phyloP scores from a whole-genome alignment of 192 early-diverging fungal species.

The Backusella mclennaniae region DNA sequence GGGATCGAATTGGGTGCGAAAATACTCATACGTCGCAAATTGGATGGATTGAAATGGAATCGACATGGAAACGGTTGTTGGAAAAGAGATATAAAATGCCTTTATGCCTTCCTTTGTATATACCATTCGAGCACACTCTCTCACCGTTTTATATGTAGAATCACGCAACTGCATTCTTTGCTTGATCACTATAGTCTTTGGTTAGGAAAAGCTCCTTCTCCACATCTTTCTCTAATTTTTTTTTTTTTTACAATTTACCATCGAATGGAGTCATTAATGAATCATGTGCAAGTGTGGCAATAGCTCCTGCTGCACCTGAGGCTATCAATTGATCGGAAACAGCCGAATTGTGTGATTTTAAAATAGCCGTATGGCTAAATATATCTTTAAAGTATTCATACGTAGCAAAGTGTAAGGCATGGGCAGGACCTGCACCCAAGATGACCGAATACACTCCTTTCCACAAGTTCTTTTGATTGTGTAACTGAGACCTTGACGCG shows the following conservation, averaged over 20 bases:
- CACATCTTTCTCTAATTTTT: background rate
- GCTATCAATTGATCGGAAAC: constrained; percentile 58
- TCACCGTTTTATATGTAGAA: constrained; percentile 65
- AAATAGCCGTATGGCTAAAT: constrained; percentile 41
- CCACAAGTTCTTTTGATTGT: constrained; percentile 67
- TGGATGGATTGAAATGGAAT: constrained; percentile 96
- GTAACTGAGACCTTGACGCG: constrained; percentile 46
- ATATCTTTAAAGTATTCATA: constrained; percentile 89
- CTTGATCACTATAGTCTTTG: constrained; percentile 70
- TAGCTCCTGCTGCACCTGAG: constrained; percentile 77
- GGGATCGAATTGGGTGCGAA: constrained; percentile 80
- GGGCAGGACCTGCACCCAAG: constrained; percentile 90
- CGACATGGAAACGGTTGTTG: constrained; percentile 92
- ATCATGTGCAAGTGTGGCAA: constrained; percentile 85
- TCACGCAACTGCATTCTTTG: constrained; percentile 93
- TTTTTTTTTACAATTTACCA: constrained; percentile 43
- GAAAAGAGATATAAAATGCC: constrained; percentile 95
- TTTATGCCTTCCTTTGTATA: constrained; percentile 73
- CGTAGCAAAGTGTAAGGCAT: constrained; percentile 92
- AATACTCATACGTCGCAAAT: constrained; percentile 89
- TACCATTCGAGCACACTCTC: constrained; percentile 70
- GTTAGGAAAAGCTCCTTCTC: background rate
- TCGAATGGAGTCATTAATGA: constrained; percentile 97
- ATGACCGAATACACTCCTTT: constrained; percentile 90
- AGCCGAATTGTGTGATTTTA: constrained; percentile 26